These are phyloP conservation scores for Solanum chilense DNA, from an alignment of 257 asterid species.

Conservation along the genomic window DNA sequence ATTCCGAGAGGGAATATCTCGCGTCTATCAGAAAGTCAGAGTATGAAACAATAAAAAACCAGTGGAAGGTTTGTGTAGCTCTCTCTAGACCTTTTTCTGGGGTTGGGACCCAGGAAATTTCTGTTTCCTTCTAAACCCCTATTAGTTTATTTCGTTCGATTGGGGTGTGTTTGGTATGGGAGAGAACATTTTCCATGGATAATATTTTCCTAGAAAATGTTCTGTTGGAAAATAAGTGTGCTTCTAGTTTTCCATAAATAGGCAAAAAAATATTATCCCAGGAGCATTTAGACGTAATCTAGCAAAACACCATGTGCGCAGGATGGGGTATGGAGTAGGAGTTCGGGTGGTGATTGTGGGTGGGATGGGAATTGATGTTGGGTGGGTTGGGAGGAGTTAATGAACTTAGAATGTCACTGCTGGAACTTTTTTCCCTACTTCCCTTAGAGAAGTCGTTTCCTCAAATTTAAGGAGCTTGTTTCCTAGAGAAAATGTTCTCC, in stretches of 20 bases:
- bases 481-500: not conserved
- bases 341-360: not conserved
- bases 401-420: not conserved
- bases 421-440: not conserved
- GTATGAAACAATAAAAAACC: constrained; percentile 75
- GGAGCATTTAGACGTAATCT: not conserved
- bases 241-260: not conserved
- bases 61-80: constrained; percentile 76
- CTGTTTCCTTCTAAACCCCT: not conserved
- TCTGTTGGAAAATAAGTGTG: not conserved
- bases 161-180: not conserved
- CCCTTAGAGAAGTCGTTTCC: not conserved
- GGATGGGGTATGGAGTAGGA: not conserved
- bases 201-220: not conserved
- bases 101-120: not conserved
- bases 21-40: constrained; percentile 57
- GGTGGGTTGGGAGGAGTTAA: not conserved
- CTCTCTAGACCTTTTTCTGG: not conserved
- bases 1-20: constrained; percentile 82
- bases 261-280: not conserved
- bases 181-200: not conserved
- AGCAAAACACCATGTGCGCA: not conserved
- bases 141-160: constrained; percentile 1
- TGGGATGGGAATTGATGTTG: not conserved
- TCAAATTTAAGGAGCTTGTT: not conserved